Conservation (phyloP, 2,329 filamentous ascomycete genomes). For the Xylaria sp. region DNA sequence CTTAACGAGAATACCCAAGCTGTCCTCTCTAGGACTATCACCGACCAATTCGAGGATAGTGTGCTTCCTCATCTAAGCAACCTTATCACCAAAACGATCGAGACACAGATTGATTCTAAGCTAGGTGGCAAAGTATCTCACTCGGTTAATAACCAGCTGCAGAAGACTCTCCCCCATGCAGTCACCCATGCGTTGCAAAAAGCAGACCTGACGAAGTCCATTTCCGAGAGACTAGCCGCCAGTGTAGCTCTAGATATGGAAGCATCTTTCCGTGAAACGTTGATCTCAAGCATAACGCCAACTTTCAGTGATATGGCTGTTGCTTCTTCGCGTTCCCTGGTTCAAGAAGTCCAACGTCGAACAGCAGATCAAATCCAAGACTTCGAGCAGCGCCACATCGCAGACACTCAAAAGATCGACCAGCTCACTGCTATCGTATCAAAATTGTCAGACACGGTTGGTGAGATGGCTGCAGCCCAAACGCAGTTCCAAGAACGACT, state of each 20-base stretch:
- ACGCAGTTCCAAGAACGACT: constrained; percentile 73
- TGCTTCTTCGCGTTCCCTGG: constrained; percentile 73
- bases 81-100: constrained; percentile 73
- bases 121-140: constrained; percentile 74
- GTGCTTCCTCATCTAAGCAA: constrained; percentile 80
- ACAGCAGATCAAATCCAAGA: constrained; percentile 62
- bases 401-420: constrained; percentile 73
- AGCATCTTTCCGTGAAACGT: constrained; percentile 69
- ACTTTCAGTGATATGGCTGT: constrained; percentile 72
- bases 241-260: constrained; percentile 76
- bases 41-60: constrained; percentile 76
- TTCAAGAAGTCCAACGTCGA: constrained; percentile 74
- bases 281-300: constrained; percentile 73
- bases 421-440: constrained; percentile 75
- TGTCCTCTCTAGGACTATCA: constrained; percentile 80
- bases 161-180: constrained; percentile 73
- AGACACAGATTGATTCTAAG: constrained; percentile 75
- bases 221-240: constrained; percentile 77
- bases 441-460: constrained; percentile 74
- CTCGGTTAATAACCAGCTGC: constrained; percentile 77
- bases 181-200: constrained; percentile 76
- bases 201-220: constrained; percentile 75
- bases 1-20: constrained; percentile 73
- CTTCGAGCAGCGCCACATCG: constrained; percentile 61
- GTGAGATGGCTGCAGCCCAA: constrained; percentile 75